These are phyloP conservation scores for Borovskyia barvae DNA, from an alignment of 208 protist genomes.

Conservation along the genomic window DNA sequence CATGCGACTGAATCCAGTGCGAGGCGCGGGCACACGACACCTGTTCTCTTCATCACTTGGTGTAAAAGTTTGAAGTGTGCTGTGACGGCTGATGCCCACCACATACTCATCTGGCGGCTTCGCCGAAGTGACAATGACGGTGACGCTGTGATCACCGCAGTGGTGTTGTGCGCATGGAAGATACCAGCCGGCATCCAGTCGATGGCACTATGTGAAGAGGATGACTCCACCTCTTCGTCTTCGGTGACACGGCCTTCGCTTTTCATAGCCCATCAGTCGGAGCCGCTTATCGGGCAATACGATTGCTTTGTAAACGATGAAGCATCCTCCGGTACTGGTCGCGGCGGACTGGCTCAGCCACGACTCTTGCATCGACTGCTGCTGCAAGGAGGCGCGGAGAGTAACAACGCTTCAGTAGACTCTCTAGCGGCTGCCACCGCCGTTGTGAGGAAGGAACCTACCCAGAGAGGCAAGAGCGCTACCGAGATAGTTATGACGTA, in stretches of 20 bases:
- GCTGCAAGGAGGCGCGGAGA: background rate
- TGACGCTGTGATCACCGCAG: background rate
- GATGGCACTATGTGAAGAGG: constrained; percentile 35
- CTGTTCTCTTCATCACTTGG: constrained; percentile 59
- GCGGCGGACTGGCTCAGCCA: constrained; percentile 6
- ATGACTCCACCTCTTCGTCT: background rate
- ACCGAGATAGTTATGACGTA: background rate
- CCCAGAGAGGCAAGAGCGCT: background rate
- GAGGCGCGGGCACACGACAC: constrained; percentile 54
- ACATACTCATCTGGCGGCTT: constrained; percentile 71
- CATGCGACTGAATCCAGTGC: constrained; percentile 30
- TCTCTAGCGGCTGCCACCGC: background rate
- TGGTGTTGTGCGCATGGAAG: constrained; percentile 39
- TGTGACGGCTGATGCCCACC: constrained; percentile 72
- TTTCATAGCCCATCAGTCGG: constrained; percentile 39
- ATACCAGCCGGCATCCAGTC: constrained; percentile 55
- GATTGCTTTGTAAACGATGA: constrained; percentile 50
- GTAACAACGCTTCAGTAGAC: background rate
- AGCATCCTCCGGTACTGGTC: constrained; percentile 35
- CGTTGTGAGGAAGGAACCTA: background rate
- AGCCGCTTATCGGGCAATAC: constrained; percentile 65
- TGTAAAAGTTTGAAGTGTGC: constrained; percentile 36
- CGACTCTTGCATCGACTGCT: constrained; percentile 5
- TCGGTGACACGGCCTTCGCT: background rate
- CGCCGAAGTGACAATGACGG: background rate